phyloP scores from a whole-genome alignment of 1,139 yeast species.

The Eremothecium coryli region DNA sequence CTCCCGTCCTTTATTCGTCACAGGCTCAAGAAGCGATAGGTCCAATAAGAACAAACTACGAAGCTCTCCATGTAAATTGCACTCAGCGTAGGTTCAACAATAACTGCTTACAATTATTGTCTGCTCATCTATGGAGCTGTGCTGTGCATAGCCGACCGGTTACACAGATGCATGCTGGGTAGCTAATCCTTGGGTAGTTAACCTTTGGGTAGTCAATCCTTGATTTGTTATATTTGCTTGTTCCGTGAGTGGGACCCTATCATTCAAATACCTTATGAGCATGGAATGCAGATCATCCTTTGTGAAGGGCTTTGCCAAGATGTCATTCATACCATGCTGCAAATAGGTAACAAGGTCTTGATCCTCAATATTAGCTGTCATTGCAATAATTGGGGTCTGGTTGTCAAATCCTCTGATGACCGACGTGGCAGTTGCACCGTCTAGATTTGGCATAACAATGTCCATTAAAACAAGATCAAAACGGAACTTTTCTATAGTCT shows the following conservation, averaged over 20 bases:
- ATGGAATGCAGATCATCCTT: slow-evolving; percentile 73
- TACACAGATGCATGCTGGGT: background rate
- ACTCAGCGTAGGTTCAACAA: too few species aligned
- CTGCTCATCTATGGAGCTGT: too few species aligned
- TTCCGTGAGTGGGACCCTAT: slow-evolving; percentile 31
- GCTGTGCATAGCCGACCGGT: too few species aligned
- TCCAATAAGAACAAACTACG: too few species aligned
- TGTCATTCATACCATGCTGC: slow-evolving; percentile 86
- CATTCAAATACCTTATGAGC: slow-evolving; percentile 54
- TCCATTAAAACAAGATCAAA: slow-evolving; percentile 88
- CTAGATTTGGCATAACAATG: slow-evolving; percentile 87
- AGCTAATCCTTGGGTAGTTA: background rate
- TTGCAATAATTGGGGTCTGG: slow-evolving; percentile 81
- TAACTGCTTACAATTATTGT: too few species aligned
- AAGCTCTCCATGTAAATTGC: too few species aligned
- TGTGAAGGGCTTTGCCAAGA: slow-evolving; percentile 85
- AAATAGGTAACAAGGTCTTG: slow-evolving; percentile 72
- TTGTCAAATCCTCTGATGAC: slow-evolving; percentile 76
- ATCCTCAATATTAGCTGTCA: slow-evolving; percentile 84
- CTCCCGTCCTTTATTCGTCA: too few species aligned
- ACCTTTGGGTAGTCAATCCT: background rate
- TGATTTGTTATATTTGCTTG: slow-evolving; percentile 13
- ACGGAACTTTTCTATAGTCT: slow-evolving; percentile 62
- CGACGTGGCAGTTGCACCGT: slow-evolving; percentile 89
- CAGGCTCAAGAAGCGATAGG: too few species aligned